A percentile compares a stretch with the other conserved stretches of the same genome.
Conservation (phyloP, 148 eudicot species). For the Fagopyrum esculentum region DNA sequence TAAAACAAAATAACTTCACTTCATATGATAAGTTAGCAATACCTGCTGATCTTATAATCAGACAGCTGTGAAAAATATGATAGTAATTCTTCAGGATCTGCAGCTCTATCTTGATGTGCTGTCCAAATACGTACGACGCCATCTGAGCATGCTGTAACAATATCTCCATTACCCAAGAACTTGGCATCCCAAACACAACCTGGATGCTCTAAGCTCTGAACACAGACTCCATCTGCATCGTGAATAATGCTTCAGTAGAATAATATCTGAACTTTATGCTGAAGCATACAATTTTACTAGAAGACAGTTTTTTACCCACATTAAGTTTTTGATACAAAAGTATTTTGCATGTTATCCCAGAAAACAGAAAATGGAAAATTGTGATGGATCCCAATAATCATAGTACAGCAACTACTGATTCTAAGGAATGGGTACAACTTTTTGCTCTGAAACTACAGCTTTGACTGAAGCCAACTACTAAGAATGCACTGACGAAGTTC, state of each 20-base stretch:
- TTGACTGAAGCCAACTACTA: neutral
- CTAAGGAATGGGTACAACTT: neutral
- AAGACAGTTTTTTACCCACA: neutral
- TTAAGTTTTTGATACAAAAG: neutral
- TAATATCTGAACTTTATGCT: neutral
- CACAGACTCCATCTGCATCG: constrained; percentile 78
- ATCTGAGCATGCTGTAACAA: constrained; percentile 94
- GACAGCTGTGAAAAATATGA: constrained; percentile 58
- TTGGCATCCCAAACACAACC: constrained; percentile 99
- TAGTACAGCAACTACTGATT: neutral
- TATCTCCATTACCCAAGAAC: constrained; percentile 86
- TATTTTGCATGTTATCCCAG: neutral
- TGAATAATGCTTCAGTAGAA: constrained; percentile 3
- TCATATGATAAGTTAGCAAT: neutral
- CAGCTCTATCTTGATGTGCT: constrained; percentile 46
- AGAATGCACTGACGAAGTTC: neutral
- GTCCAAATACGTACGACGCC: constrained; percentile 94
- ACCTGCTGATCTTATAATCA: constrained; percentile 85
- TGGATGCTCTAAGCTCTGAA: constrained; percentile 95
- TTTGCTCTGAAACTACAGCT: neutral
- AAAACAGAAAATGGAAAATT: neutral
- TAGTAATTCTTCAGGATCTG: constrained; percentile 54
- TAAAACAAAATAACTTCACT: constrained; percentile 2
- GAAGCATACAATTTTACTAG: neutral
- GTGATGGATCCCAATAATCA: neutral